Base-by-base conservation (phyloP, 371 early-diverging fungal genomes). In the Syncephalastrum monosporum region DNA sequence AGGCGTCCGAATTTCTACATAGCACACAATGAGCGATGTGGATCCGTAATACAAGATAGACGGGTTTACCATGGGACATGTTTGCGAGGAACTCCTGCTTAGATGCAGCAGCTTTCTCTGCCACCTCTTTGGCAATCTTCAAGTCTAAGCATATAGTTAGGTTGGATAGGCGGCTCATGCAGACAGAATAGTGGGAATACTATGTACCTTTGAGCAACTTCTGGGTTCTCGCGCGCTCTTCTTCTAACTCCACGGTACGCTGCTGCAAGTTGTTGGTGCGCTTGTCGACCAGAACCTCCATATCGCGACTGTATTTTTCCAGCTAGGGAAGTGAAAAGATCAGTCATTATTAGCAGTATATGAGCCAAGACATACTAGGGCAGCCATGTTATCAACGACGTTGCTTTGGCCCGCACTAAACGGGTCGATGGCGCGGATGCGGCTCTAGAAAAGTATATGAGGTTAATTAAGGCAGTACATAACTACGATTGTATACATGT, bases 241-340 rank as follows among this genome's bases (percentile, higher is more conserved):
- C 79, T 58, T 79, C 82, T 13, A 81, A 50, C 43, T 81, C 79
- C 3, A 73, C 17, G 1, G 82, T 81, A 14, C 82, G 65, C 60
- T 67, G 72, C 46, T 81, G 82, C 15, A 81, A 42, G 46, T 81
- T 77, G 3, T 61, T 64, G 1, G 82, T 81, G 17, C 82, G 60
- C 41, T 81, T 71, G 2, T 59, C 65, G 0, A 79, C 82, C 10
- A 81, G 57, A 1, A 69, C 71, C 45, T 81, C 82, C 82, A 81
- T 81, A 24, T 81, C 79, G 47, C 69, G 79, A 16, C 72, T 77
- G 48, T 81, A 81, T 58, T 77, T 75, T 51, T 81, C 82, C 8
- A 81, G 55, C 73, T 21, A 21, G 21, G 21, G 21, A 21, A 21
- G 3, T 46, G 16, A 5, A 14, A 29, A 19, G 19, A 41, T 50